phyloP scores from a whole-genome alignment of 2,329 filamentous ascomycete genomes.

The Whalleya microplaca region DNA sequence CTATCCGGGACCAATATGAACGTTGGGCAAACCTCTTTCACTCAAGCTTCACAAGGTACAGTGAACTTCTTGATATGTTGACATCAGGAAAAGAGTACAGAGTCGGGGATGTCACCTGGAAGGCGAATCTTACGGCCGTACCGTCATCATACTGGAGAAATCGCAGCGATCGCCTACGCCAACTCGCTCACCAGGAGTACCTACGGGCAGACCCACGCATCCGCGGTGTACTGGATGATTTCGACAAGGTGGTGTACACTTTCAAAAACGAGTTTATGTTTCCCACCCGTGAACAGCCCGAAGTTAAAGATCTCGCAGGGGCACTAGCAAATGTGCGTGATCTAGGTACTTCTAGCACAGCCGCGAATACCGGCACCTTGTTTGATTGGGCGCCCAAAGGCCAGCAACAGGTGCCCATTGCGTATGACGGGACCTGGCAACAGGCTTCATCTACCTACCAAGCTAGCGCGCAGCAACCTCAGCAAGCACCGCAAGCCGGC shows the following conservation, averaged over 20 bases:
- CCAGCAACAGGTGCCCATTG: neutral
- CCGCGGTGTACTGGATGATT: constrained; percentile 28
- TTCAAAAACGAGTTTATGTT: neutral
- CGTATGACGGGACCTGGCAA: neutral
- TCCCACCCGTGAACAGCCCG: neutral
- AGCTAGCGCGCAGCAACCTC: neutral
- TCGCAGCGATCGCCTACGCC: constrained; percentile 11
- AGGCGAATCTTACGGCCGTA: constrained; percentile 17
- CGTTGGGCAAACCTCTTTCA: constrained; percentile 12
- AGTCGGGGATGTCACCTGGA: constrained; percentile 17
- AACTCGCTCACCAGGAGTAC: constrained; percentile 28
- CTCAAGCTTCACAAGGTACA: constrained; percentile 2
- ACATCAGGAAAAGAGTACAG: neutral
- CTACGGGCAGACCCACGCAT: constrained; percentile 20
- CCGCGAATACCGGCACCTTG: neutral
- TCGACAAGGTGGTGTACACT: neutral
- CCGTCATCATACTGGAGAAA: constrained; percentile 27
- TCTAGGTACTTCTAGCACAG: neutral
- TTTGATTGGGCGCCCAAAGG: neutral
- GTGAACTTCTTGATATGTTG: constrained; percentile 11
- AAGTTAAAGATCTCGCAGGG: neutral
- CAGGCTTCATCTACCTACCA: neutral
- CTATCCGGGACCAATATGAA: constrained; percentile 4
- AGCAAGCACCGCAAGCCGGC: too few species aligned
- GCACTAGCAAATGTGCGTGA: neutral